phyloP scores from a whole-genome alignment of 352 stramenopile genomes.

The Globisporangium echinulatum region DNA sequence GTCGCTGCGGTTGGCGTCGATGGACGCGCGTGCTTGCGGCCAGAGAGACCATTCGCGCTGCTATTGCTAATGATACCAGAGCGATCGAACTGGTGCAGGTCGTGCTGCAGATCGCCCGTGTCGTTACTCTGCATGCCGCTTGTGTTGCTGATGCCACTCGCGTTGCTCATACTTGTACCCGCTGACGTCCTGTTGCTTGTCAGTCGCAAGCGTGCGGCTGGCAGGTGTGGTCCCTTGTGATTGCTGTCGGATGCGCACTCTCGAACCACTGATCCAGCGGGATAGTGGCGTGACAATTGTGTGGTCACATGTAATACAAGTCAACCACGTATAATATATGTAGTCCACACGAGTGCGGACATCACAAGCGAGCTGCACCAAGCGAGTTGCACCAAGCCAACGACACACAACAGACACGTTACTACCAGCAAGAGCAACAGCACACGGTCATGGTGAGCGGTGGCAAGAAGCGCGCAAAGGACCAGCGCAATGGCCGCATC shows the following conservation, averaged over 20 bases:
- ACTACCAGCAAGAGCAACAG: background rate
- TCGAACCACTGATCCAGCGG: too few relatives aligned
- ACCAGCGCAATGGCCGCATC: constrained; percentile 15
- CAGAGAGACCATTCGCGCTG: background rate
- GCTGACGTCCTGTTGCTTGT: background rate
- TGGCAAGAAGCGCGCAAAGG: constrained; percentile 36
- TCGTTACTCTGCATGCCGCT: background rate
- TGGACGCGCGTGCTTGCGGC: constrained; percentile 17
- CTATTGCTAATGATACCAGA: background rate
- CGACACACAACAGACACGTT: too few relatives aligned
- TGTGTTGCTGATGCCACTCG: background rate
- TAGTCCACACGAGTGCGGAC: too few relatives aligned
- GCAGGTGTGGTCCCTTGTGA: too few relatives aligned
- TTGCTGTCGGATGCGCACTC: too few relatives aligned
- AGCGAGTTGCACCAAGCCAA: too few relatives aligned
- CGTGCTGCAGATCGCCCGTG: constrained; percentile 4
- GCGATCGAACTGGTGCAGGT: constrained; percentile 6
- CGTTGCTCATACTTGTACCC: background rate
- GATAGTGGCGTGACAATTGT: too few relatives aligned
- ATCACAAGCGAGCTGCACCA: too few relatives aligned
- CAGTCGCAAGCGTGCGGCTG: too few relatives aligned
- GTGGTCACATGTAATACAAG: too few relatives aligned
- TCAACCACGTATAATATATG: too few relatives aligned
- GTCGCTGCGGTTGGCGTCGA: background rate
- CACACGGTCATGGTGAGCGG: constrained; percentile 54